phyloP scores from a whole-genome alignment of 768 basidiomycete species.

The Suillus tomentosus region DNA sequence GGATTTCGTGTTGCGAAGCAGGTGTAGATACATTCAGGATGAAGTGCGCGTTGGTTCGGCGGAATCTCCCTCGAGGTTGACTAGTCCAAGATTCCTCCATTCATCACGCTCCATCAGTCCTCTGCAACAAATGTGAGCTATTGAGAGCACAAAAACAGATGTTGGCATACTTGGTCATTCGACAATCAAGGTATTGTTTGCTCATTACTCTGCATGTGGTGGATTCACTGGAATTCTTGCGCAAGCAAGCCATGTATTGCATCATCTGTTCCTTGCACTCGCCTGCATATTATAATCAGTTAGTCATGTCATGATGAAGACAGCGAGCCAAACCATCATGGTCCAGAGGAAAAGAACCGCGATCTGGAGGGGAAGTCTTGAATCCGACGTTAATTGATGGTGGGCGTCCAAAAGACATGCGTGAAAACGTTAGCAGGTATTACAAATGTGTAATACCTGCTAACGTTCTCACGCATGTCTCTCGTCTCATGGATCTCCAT shows the following conservation, averaged over 20 bases:
- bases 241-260: conserved; percentile 77
- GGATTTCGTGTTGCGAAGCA: not conserved
- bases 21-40: not conserved
- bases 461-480: too few relatives aligned
- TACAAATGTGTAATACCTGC: too few relatives aligned
- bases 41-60: not conserved
- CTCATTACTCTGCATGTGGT: conserved; percentile 74
- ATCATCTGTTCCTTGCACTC: conserved; percentile 89
- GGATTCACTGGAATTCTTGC: conserved; percentile 69
- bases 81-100: conserved; percentile 83
- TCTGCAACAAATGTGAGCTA: conserved; percentile 39
- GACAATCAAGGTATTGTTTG: conserved; percentile 81
- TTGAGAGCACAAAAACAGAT: conserved; percentile 2
- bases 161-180: conserved; percentile 78
- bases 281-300: conserved; percentile 46
- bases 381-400: conserved; percentile 83
- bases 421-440: not conserved
- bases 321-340: conserved; percentile 71
- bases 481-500: too few relatives aligned
- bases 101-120: conserved; percentile 90
- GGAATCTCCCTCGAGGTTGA: conserved; percentile 42
- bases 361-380: conserved; percentile 74
- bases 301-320: not conserved
- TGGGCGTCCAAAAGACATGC: conserved; percentile 86
- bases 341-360: conserved; percentile 92